These are phyloP conservation scores for Colletotrichum sojae DNA, from an alignment of 2,329 filamentous ascomycete species.

Conservation along the genomic window DNA sequence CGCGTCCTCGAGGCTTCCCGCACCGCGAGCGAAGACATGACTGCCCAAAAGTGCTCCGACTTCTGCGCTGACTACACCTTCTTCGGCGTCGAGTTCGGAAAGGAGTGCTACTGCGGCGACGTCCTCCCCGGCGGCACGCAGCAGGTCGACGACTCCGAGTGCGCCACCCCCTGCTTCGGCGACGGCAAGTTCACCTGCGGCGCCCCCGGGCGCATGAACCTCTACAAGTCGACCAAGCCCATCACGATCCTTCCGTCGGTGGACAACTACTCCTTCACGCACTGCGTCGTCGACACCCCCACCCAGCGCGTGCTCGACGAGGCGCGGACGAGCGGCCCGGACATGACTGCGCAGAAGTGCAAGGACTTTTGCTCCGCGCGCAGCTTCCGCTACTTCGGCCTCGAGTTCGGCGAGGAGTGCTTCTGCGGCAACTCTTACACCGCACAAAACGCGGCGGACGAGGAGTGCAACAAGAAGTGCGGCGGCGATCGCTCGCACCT, in stretches of 20 bases:
- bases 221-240: slow-evolving; percentile 45
- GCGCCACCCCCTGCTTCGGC: slow-evolving; percentile 52
- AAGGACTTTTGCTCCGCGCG: neutral
- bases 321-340: neutral
- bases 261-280: neutral
- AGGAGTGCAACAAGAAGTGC: slow-evolving; percentile 40
- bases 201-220: slow-evolving; percentile 51
- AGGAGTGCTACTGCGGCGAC: slow-evolving; percentile 56
- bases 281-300: neutral
- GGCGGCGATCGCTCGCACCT: slow-evolving; percentile 39
- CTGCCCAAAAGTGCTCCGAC: neutral
- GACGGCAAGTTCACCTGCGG: slow-evolving; percentile 54
- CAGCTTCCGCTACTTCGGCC: neutral
- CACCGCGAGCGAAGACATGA: neutral
- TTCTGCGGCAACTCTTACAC: neutral
- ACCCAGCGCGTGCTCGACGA: neutral
- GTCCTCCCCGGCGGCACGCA: slow-evolving; percentile 46
- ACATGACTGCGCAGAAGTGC: slow-evolving; percentile 1
- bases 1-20: slow-evolving; percentile 51
- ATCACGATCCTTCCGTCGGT: neutral
- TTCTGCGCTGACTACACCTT: slow-evolving; percentile 54
- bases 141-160: slow-evolving; percentile 48
- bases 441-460: neutral
- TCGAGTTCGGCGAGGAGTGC: slow-evolving; percentile 3
- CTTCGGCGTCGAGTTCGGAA: slow-evolving; percentile 56